phyloP scores from a whole-genome alignment of 495 filamentous ascomycete genomes.

The Choiromyces venosus region DNA sequence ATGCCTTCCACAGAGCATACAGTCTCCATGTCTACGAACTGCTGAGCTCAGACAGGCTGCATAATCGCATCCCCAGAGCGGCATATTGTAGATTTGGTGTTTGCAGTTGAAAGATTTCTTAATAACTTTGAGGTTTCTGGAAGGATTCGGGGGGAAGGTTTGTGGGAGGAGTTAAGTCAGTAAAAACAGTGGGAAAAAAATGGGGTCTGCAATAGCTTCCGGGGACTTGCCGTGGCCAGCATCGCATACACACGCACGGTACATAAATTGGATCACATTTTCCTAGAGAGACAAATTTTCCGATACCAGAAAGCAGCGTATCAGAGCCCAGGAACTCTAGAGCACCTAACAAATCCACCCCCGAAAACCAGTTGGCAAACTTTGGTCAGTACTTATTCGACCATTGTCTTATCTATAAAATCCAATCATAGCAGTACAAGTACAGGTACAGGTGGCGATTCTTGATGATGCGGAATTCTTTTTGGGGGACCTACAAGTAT shows the following conservation, averaged over 20 bases:
- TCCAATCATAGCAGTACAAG: background rate
- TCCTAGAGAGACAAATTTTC: background rate
- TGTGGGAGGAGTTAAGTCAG: background rate
- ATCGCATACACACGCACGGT: background rate
- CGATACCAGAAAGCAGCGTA: background rate
- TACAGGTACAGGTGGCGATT: background rate
- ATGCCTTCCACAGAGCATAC: conserved; percentile 31
- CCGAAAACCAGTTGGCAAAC: background rate
- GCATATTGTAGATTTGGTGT: background rate
- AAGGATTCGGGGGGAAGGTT: background rate
- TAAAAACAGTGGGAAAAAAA: background rate
- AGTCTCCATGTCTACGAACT: conserved; percentile 34
- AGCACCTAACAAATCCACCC: background rate
- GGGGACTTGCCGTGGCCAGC: background rate
- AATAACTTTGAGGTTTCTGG: background rate
- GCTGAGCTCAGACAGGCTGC: conserved; percentile 28
- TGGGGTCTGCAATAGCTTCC: background rate
- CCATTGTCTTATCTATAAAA: background rate
- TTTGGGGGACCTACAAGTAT: background rate
- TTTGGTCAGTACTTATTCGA: background rate
- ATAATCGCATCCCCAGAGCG: conserved; percentile 33
- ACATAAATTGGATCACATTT: background rate
- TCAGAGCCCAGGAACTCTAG: background rate
- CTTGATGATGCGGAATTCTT: background rate
- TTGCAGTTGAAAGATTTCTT: background rate